phyloP scores from a whole-genome alignment of 768 basidiomycete genomes.

The Russula griseocarnosa region DNA sequence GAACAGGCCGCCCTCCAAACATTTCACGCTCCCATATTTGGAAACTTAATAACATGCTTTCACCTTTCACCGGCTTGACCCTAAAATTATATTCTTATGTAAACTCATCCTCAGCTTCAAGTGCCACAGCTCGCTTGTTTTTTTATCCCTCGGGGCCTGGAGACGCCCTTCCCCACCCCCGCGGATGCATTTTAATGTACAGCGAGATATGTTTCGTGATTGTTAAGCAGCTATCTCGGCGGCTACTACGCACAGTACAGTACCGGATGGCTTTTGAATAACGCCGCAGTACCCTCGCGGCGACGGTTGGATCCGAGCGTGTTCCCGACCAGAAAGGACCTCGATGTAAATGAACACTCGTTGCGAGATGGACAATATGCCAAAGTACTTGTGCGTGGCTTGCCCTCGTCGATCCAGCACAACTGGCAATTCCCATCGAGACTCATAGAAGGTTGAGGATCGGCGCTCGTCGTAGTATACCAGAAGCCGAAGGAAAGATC shows the following conservation, averaged over 20 bases:
- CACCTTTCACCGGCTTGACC: neutral
- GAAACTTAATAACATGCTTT: slow-evolving; percentile 3
- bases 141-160: neutral
- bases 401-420: neutral
- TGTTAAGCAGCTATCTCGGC: neutral
- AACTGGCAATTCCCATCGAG: slow-evolving; percentile 3
- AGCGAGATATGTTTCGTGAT: no score
- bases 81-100: slow-evolving; percentile 4
- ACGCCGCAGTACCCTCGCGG: neutral
- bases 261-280: neutral
- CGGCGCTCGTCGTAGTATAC: slow-evolving; percentile 13
- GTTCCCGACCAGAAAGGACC: no score
- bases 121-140: neutral
- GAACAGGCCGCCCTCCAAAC: neutral
- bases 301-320: no score
- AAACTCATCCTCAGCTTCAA: neutral
- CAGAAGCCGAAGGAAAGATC: slow-evolving; percentile 2
- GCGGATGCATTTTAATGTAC: neutral
- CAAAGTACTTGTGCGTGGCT: neutral
- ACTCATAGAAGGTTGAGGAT: slow-evolving; percentile 4
- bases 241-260: neutral
- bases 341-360: neutral
- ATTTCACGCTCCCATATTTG: slow-evolving; percentile 3
- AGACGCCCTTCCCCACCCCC: neutral
- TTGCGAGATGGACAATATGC: neutral